A percentile compares a stretch with the other conserved stretches of the same genome.
Conservation (phyloP, 2,329 filamentous ascomycete species). For the Sclerotinia nivalis region DNA sequence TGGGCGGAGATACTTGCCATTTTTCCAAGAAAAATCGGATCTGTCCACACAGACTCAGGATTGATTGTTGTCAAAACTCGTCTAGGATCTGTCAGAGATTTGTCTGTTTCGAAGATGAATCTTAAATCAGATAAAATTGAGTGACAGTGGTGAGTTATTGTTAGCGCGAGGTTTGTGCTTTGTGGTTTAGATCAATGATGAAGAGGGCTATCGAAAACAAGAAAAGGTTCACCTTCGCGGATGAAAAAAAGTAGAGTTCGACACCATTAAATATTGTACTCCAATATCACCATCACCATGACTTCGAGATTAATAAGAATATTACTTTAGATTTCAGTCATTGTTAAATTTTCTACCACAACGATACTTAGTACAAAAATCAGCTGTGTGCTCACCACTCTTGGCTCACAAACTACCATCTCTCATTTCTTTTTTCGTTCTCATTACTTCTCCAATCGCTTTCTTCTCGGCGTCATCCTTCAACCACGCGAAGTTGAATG, state of each 20-base stretch:
- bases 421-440: not conserved
- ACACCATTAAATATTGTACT: not conserved
- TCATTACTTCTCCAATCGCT: not conserved
- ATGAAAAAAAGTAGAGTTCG: not conserved
- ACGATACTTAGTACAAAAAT: not conserved
- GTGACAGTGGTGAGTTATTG: not conserved
- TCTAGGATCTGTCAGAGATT: not conserved
- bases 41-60: not conserved
- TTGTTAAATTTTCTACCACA: not conserved
- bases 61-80: not conserved
- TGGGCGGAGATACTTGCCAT: slow-evolving; percentile 10
- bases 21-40: not conserved
- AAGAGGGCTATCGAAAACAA: not conserved
- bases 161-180: not conserved
- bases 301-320: not conserved
- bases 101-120: not conserved
- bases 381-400: not conserved
- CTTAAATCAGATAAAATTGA: not conserved
- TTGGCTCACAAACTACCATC: not conserved
- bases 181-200: not conserved
- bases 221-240: not conserved
- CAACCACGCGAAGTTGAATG: not conserved
- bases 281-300: not conserved
- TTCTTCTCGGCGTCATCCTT: not conserved
- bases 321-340: too few relatives aligned